Conservation (phyloP, 75 land plant genomes). For the Sequoiadendron giganteum region DNA sequence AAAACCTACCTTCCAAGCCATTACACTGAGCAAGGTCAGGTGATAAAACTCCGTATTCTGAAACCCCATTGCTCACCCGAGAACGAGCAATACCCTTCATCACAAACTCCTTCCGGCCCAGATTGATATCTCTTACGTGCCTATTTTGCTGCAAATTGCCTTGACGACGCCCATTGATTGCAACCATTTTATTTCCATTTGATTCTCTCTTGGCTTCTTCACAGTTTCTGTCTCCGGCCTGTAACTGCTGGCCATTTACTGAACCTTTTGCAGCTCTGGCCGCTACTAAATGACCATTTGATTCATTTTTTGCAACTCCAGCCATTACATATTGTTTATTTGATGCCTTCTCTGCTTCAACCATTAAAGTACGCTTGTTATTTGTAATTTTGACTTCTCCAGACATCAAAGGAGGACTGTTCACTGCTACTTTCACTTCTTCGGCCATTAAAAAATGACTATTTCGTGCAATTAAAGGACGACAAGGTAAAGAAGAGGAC, state of each 20-base stretch:
- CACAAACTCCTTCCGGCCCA: not conserved
- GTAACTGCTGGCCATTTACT: not conserved
- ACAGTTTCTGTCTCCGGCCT: not conserved
- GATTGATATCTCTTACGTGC: not conserved
- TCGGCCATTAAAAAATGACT: not conserved
- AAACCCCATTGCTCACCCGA: not conserved
- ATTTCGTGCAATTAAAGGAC: not conserved
- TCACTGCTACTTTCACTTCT: not conserved
- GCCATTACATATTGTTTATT: not conserved
- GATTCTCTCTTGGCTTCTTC: not conserved
- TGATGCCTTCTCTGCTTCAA: not conserved
- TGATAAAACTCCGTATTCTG: not conserved
- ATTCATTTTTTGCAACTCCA: not conserved
- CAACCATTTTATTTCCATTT: not conserved
- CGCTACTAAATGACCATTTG: not conserved
- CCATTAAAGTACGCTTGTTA: not conserved
- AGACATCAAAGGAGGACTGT: not conserved
- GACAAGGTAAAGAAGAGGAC: not conserved
- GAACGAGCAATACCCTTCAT: not conserved
- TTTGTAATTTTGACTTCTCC: not conserved
- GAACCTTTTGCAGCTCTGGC: not conserved
- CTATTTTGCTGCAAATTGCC: not conserved
- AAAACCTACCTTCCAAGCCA: not conserved
- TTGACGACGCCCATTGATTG: not conserved
- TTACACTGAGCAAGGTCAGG: not conserved